Percentiles rank a stretch among this genome's conserved stretches.
phyloP scores from a whole-genome alignment of 129 eudicot genomes.

The Oenanthe sinensis region DNA sequence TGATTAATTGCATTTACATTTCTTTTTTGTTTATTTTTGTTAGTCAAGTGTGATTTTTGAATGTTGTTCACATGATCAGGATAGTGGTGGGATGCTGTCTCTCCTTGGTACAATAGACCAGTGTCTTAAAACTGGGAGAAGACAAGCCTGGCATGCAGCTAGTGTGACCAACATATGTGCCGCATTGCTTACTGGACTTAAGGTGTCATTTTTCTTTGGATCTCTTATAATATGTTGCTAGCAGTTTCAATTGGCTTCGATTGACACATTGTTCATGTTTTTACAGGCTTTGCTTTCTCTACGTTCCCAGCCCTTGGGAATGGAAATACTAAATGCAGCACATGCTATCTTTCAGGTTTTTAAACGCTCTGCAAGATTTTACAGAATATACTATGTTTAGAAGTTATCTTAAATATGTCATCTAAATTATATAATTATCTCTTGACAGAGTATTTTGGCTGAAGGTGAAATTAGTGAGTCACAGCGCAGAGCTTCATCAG shows the following conservation, averaged over 20 bases:
- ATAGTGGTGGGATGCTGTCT: conserved; percentile 80
- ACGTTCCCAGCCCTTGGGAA: conserved; percentile 70
- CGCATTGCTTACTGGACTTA: conserved; percentile 88
- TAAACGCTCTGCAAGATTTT: conserved; percentile 7
- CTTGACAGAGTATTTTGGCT: conserved; percentile 73
- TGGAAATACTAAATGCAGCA: conserved; percentile 50
- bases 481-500: conserved; percentile 93
- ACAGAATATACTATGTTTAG: conserved; percentile 4
- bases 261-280: conserved; percentile 17
- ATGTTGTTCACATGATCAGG: conserved; percentile 49
- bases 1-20: conserved; percentile 1
- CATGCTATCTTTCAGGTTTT: conserved; percentile 92
- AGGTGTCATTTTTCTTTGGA: conserved; percentile 38
- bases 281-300: conserved; percentile 62
- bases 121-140: conserved; percentile 69
- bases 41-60: neutral
- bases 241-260: conserved; percentile 11
- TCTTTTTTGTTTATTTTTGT: neutral
- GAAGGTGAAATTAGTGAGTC: conserved; percentile 91
- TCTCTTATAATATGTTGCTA: conserved; percentile 11
- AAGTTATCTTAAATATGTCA: conserved; percentile 5
- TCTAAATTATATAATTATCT: conserved; percentile 7
- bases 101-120: conserved; percentile 76
- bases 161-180: conserved; percentile 81
- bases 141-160: conserved; percentile 59